These are phyloP conservation scores for Isabelozyma gotoi DNA, from an alignment of 805 yeast species.

Conservation along the genomic window DNA sequence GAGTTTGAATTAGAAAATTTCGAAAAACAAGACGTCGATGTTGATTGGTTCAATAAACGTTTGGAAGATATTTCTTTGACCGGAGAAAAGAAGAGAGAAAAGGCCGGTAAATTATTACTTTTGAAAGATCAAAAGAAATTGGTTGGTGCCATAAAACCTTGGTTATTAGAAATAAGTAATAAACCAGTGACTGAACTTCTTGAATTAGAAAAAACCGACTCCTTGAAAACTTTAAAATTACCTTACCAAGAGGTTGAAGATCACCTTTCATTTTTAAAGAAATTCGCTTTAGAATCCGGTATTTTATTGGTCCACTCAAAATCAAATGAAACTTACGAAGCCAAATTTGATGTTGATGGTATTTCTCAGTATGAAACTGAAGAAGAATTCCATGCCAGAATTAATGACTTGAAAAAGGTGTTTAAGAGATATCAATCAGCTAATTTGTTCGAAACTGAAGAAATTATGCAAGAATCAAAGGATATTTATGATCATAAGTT, in stretches of 20 bases:
- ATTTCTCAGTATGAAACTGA: constrained; percentile 64
- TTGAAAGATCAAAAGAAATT: constrained; percentile 74
- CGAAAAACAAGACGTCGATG: constrained; percentile 79
- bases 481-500: constrained; percentile 73
- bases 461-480: constrained; percentile 46
- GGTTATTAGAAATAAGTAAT: constrained; percentile 41
- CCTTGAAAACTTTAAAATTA: constrained; percentile 32
- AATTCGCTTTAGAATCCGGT: constrained; percentile 66
- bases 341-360: constrained; percentile 72
- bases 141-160: constrained; percentile 55
- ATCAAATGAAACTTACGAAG: constrained; percentile 53
- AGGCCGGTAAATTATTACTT: constrained; percentile 62
- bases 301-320: constrained; percentile 64
- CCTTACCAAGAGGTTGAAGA: constrained; percentile 47
- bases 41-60: constrained; percentile 88
- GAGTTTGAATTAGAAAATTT: constrained; percentile 83
- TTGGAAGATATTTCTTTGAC: constrained; percentile 73
- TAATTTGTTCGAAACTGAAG: constrained; percentile 59
- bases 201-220: constrained; percentile 27
- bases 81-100: constrained; percentile 68
- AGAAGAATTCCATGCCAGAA: constrained; percentile 60
- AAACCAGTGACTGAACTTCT: constrained; percentile 32
- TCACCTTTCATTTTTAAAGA: constrained; percentile 61
- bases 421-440: constrained; percentile 69
- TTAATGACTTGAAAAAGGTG: constrained; percentile 48